Percentiles rank a stretch among this genome's conserved stretches.
phyloP scores from a whole-genome alignment of 768 basidiomycete species.

The Calocybe indica region DNA sequence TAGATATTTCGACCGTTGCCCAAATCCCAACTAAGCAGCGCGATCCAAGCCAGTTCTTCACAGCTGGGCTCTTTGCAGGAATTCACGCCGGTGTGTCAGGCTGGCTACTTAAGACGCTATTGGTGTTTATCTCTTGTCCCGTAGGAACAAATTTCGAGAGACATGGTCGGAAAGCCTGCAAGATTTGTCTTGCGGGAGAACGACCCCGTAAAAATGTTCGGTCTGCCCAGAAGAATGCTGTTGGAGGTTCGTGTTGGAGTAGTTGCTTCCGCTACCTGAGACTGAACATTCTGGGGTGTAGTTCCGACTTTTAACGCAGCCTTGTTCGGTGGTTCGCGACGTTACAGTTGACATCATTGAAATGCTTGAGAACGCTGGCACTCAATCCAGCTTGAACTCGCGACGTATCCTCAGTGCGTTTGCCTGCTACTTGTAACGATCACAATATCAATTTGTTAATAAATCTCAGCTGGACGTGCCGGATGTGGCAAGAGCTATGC shows the following conservation, averaged over 20 bases:
- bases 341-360: slow-evolving; percentile 54
- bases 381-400: slow-evolving; percentile 41
- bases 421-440: slow-evolving; percentile 1
- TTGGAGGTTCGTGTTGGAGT: slow-evolving; percentile 53
- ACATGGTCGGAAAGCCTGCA: too few species aligned
- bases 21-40: too few species aligned
- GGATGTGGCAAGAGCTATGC: slow-evolving; percentile 82
- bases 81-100: too few species aligned
- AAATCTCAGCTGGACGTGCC: slow-evolving; percentile 52
- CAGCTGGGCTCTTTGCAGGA: too few species aligned
- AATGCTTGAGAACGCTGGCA: slow-evolving; percentile 44
- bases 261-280: neutral
- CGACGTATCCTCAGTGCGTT: slow-evolving; percentile 63
- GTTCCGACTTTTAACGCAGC: slow-evolving; percentile 66
- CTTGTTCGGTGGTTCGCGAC: slow-evolving; percentile 67
- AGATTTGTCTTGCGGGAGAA: slow-evolving; percentile 35
- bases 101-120: too few species aligned
- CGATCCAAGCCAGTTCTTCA: too few species aligned
- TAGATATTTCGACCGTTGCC: too few species aligned
- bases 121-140: too few species aligned
- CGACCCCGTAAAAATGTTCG: slow-evolving; percentile 57
- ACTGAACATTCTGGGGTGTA: slow-evolving; percentile 17
- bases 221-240: slow-evolving; percentile 62
- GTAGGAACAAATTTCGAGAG: too few species aligned
- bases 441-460: slow-evolving; percentile 6